Base-by-base conservation (phyloP, 208 protist genomes). In the Crithidia sp. region DNA sequence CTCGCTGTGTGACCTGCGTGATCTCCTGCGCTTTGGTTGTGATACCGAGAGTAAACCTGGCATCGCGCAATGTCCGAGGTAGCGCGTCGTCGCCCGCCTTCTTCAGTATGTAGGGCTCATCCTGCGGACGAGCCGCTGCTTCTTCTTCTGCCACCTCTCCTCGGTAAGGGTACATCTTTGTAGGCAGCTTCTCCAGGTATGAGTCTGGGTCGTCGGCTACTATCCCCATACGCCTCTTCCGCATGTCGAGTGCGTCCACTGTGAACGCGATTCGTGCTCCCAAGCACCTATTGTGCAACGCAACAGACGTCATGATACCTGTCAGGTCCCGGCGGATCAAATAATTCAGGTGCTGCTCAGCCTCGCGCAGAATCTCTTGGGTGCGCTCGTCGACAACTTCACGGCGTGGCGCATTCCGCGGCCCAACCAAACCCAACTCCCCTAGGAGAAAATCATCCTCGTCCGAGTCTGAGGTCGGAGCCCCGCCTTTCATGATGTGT, bases 101-200 rank as follows among this genome's bases (percentile, higher is more conserved):
- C 6, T 14, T 28, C 19, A 59, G 3, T 0, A 59, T 2, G 28
- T 59, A 59, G 0, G 19, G 5, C 2, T 59, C 55, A 6, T 40
- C 55, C 28, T 59, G 55, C 28, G 55, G 55, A 5, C 16, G 16
- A 0, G 55, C 55, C 0, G 28, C 55, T 19, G 55, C 55, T 6
- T 59, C 55, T 36, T 59, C 55, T 7, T 59, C 55, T 36, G 55
- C 55, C 7, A 40, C 55, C 28, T 59, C 55, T 8, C 19, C 55
- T 7, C 55, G 55, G 28, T 41, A 59, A 0, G 55, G 5, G 55
- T 59, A 17, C 6, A 59, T 19, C 7, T 7, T 7, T 4, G 13
- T 36, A 4, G 55, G 55, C 19, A 59, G 13, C 6, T 36, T 40
- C 8, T 14, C 19, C 19, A 59, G 55, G 8, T 6, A 40, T 7